These are phyloP conservation scores for Dalbergia cultrata DNA, from an alignment of 306 rosid genomes.

Conservation along the genomic window DNA sequence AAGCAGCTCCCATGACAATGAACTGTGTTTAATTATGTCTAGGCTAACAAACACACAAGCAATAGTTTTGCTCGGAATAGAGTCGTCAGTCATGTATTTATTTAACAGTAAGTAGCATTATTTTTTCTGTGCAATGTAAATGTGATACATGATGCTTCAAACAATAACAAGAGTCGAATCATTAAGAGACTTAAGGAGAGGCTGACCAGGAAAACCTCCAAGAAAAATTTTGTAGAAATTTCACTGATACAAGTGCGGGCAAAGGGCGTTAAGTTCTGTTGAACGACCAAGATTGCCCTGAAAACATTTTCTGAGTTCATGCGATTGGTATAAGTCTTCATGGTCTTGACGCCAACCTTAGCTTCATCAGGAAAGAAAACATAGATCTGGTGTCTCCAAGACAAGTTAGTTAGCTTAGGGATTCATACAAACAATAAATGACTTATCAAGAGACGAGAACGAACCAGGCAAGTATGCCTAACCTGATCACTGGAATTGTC, in stretches of 20 bases:
- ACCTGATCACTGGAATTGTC: constrained; percentile 59
- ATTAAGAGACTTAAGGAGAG: neutral
- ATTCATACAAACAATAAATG: neutral
- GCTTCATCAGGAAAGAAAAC: constrained; percentile 76
- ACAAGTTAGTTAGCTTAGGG: neutral
- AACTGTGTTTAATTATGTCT: neutral
- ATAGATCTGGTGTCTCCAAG: constrained; percentile 59
- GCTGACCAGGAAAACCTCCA: constrained; percentile 83
- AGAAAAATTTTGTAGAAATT: constrained; percentile 59
- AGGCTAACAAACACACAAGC: neutral
- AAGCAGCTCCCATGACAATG: neutral
- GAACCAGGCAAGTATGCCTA: neutral
- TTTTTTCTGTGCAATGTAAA: neutral
- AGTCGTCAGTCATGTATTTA: neutral
- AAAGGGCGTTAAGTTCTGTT: constrained; percentile 64
- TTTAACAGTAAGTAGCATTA: neutral
- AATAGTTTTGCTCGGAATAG: neutral
- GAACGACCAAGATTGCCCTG: constrained; percentile 72
- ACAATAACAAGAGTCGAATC: no score
- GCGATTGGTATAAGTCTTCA: constrained; percentile 67
- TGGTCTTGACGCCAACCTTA: constrained; percentile 67
- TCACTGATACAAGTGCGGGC: constrained; percentile 59
- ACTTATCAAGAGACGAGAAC: neutral
- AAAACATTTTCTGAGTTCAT: constrained; percentile 76
- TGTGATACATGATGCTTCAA: neutral